phyloP scores from a whole-genome alignment of 768 basidiomycete genomes.

The Amanita exitialis region DNA sequence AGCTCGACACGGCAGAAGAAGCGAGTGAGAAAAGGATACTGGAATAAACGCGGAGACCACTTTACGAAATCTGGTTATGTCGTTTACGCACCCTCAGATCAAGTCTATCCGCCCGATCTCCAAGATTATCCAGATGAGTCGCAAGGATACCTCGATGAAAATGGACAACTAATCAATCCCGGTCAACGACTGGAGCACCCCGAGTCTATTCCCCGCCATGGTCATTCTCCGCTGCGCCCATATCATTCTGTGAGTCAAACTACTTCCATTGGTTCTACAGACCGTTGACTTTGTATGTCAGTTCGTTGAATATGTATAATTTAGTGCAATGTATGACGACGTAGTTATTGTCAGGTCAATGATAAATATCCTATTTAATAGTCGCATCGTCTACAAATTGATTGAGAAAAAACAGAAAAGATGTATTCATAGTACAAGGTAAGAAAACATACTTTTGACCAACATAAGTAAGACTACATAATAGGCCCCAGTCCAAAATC shows the following conservation, averaged over 20 bases:
- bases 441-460: slow-evolving; percentile 13
- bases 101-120: slow-evolving; percentile 53
- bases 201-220: slow-evolving; percentile 49
- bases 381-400: background rate
- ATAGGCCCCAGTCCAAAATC: slow-evolving; percentile 37
- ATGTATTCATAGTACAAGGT: background rate
- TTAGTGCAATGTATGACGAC: background rate
- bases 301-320: slow-evolving; percentile 6
- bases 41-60: slow-evolving; percentile 74
- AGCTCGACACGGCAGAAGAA: slow-evolving; percentile 18
- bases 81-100: slow-evolving; percentile 53
- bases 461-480: slow-evolving; percentile 6
- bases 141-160: slow-evolving; percentile 48
- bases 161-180: slow-evolving; percentile 31
- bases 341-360: background rate
- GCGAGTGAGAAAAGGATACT: slow-evolving; percentile 46
- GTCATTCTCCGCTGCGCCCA: slow-evolving; percentile 40
- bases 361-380: background rate
- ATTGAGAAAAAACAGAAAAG: background rate
- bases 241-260: slow-evolving; percentile 40
- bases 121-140: slow-evolving; percentile 44
- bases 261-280: background rate
- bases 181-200: slow-evolving; percentile 44
- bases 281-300: background rate
- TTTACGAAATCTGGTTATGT: slow-evolving; percentile 44